Conservation (phyloP, 768 basidiomycete genomes). For the Phanerodontia chrysosporium region DNA sequence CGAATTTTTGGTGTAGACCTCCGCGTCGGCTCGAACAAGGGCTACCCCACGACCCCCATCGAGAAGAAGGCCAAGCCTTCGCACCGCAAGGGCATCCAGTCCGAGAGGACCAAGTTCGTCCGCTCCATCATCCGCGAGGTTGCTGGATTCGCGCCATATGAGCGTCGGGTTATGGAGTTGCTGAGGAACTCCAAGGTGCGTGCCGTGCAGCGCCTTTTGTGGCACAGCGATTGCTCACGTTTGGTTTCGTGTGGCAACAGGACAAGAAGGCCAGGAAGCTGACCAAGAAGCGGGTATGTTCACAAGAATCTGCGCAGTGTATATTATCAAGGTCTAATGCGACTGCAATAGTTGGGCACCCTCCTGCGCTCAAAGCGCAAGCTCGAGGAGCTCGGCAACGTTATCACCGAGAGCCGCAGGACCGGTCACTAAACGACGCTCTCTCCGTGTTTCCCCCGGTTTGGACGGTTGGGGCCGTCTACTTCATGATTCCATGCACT, state of each 20-base stretch:
- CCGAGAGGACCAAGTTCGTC: slow-evolving; percentile 90
- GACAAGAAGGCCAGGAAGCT: slow-evolving; percentile 99
- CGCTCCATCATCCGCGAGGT: slow-evolving; percentile 94
- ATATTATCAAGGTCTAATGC: slow-evolving; percentile 4
- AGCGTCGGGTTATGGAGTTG: slow-evolving; percentile 97
- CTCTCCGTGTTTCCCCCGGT: slow-evolving; percentile 1
- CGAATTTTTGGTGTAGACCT: slow-evolving; percentile 50
- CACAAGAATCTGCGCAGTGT: neutral
- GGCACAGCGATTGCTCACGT: slow-evolving; percentile 8
- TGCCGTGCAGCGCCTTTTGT: slow-evolving; percentile 3
- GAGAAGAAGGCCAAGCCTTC: slow-evolving; percentile 71
- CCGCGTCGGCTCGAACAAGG: slow-evolving; percentile 81
- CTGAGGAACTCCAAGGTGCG: slow-evolving; percentile 94
- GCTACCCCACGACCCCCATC: slow-evolving; percentile 85
- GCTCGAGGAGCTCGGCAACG: slow-evolving; percentile 87
- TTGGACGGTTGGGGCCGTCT: slow-evolving; percentile 8
- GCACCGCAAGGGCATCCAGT: slow-evolving; percentile 89
- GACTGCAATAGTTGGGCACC: slow-evolving; percentile 76
- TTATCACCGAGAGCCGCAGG: slow-evolving; percentile 93
- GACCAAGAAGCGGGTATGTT: slow-evolving; percentile 96
- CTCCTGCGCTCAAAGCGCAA: slow-evolving; percentile 97
- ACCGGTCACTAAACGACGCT: slow-evolving; percentile 38
- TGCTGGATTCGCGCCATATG: slow-evolving; percentile 95
- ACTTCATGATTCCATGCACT: slow-evolving; percentile 20
- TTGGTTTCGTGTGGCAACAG: slow-evolving; percentile 34